Evolutionary conservation across 345 rosid genomes (phyloP).

Genomic region (Balakata baccata): DNA sequence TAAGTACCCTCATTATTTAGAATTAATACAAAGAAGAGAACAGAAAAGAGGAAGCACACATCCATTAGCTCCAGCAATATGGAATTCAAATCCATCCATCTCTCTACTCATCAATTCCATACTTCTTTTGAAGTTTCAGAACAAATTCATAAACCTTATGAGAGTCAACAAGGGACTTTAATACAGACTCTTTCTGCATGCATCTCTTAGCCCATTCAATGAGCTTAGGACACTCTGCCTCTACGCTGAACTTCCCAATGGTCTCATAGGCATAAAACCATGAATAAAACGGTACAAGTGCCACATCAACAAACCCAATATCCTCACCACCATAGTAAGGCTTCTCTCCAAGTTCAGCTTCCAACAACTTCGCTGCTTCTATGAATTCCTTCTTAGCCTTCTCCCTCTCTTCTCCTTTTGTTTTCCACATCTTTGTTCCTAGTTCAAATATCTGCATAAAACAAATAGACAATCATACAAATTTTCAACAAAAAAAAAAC

Average conservation of each 20-base stretch:
- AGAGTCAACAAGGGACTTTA: neutral
- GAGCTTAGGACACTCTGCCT: neutral
- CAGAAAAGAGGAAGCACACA: too few species aligned
- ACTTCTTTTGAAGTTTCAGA: neutral
- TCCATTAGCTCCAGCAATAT: too few species aligned
- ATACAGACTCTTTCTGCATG: conserved; percentile 2
- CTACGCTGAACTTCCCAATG: conserved; percentile 3
- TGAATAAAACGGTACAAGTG: neutral
- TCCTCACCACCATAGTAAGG: conserved; percentile 2
- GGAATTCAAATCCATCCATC: neutral
- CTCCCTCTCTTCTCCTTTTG: neutral
- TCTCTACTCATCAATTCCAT: neutral
- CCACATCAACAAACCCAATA: neutral
- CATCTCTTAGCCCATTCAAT: conserved; percentile 7
- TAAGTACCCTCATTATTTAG: too few species aligned
- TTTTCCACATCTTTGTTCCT: neutral
- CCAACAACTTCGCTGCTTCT: neutral
- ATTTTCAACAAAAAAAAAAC: too few species aligned
- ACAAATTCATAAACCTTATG: conserved; percentile 3
- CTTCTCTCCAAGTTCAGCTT: conserved; percentile 2
- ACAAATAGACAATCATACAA: too few species aligned
- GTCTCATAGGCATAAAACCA: conserved; percentile 12
- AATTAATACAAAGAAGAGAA: too few species aligned
- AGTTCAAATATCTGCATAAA: neutral
- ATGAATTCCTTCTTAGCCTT: neutral